Percentiles rank a stretch among this genome's conserved stretches.
These are phyloP conservation scores for Ogataea hybrid DNA, from an alignment of 1,139 yeast genomes.

Conservation along the genomic window DNA sequence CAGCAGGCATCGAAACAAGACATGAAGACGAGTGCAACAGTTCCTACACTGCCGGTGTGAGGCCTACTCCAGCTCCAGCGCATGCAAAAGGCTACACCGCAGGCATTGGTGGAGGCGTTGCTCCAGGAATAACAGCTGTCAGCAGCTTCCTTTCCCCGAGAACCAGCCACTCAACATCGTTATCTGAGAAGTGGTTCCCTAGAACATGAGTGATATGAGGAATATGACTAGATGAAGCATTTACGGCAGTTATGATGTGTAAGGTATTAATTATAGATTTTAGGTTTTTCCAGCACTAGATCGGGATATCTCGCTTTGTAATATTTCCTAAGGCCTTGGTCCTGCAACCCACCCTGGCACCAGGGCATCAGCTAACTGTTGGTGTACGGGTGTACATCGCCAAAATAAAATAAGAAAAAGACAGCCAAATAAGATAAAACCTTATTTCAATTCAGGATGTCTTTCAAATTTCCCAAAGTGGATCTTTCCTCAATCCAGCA, in stretches of 20 bases:
- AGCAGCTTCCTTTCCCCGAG: background rate
- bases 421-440: slow-evolving; percentile 5
- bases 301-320: background rate
- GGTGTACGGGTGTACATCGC: background rate
- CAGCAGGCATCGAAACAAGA: background rate
- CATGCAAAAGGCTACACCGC: slow-evolving; percentile 1
- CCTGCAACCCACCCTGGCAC: background rate
- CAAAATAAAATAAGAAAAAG: background rate
- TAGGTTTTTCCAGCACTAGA: background rate
- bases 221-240: background rate
- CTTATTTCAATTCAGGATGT: slow-evolving; percentile 34
- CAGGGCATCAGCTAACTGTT: background rate
- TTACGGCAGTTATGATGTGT: background rate
- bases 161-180: background rate
- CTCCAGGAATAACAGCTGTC: background rate
- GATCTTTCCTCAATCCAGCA: slow-evolving; percentile 37
- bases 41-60: background rate
- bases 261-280: background rate
- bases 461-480: slow-evolving; percentile 47
- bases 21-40: background rate
- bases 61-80: background rate
- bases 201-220: background rate
- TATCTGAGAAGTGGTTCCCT: background rate
- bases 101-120: slow-evolving; percentile 3
- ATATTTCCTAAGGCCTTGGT: background rate